Conservation (phyloP, 192 early-diverging fungal genomes). For the Coemansia sp. region DNA sequence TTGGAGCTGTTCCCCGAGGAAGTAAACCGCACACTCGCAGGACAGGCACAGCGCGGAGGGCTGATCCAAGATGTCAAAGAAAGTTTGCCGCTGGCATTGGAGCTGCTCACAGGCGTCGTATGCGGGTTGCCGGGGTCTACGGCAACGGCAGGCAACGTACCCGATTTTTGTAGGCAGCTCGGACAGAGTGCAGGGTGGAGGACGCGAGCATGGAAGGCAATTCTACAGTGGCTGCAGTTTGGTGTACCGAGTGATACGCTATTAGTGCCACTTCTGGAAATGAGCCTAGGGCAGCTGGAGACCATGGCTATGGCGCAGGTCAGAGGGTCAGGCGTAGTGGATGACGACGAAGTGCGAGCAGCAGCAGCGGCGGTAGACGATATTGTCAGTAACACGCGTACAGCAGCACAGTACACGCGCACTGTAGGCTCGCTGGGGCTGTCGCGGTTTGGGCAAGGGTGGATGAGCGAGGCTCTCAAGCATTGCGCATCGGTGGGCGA, state of each 20-base stretch:
- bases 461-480: slow-evolving; percentile 23
- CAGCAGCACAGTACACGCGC: slow-evolving; percentile 31
- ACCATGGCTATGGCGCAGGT: slow-evolving; percentile 25
- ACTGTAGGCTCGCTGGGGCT: slow-evolving; percentile 37
- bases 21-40: slow-evolving; percentile 33
- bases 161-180: slow-evolving; percentile 15
- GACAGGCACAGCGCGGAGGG: slow-evolving; percentile 14
- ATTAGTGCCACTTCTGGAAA: slow-evolving; percentile 41
- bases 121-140: slow-evolving; percentile 20
- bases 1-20: slow-evolving; percentile 50
- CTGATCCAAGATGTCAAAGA: slow-evolving; percentile 34
- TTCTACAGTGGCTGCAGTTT: slow-evolving; percentile 52
- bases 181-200: slow-evolving; percentile 28
- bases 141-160: neutral
- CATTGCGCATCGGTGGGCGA: slow-evolving; percentile 12
- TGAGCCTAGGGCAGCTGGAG: slow-evolving; percentile 34
- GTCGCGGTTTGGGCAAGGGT: slow-evolving; percentile 25
- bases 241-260: slow-evolving; percentile 29
- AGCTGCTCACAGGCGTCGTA: slow-evolving; percentile 31
- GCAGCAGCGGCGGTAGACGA: slow-evolving; percentile 41
- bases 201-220: slow-evolving; percentile 43
- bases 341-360: slow-evolving; percentile 38
- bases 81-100: slow-evolving; percentile 30
- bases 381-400: slow-evolving; percentile 39
- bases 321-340: slow-evolving; percentile 8